These are phyloP conservation scores for Fusarium avenaceum DNA, from an alignment of 2,329 filamentous ascomycete species.

Conservation along the genomic window DNA sequence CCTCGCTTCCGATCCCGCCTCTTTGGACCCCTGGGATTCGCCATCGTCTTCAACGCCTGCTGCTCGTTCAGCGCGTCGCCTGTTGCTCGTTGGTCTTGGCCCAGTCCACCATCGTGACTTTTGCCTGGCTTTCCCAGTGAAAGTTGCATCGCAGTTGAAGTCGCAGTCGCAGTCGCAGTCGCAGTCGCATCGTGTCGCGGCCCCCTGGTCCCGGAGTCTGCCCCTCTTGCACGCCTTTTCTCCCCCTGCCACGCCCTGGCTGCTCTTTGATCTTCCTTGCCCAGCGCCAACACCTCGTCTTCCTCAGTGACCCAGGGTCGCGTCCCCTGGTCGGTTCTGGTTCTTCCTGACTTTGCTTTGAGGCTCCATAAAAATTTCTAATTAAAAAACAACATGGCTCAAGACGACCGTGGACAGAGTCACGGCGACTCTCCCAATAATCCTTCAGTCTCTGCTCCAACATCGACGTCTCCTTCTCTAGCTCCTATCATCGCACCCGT, in stretches of 20 bases:
- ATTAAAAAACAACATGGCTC: constrained; percentile 54
- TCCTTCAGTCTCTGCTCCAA: constrained; percentile 45
- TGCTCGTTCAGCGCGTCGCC: constrained; percentile 27
- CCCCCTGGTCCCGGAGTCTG: constrained; percentile 47
- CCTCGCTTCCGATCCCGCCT: constrained; percentile 40
- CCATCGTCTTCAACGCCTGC: constrained; percentile 17
- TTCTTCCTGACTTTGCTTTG: constrained; percentile 52
- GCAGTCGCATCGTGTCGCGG: constrained; percentile 46
- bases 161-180: constrained; percentile 44
- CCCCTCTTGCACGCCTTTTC: constrained; percentile 43
- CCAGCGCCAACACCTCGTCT: constrained; percentile 44
- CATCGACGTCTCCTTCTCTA: constrained; percentile 46
- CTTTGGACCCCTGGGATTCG: constrained; percentile 33
- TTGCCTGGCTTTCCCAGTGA: constrained; percentile 29
- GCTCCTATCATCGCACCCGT: constrained; percentile 44
- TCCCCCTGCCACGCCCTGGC: constrained; percentile 48
- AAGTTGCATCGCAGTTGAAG: constrained; percentile 43
- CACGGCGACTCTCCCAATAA: constrained; percentile 50
- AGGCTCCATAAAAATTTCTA: constrained; percentile 57
- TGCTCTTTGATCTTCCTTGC: constrained; percentile 48
- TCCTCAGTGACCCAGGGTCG: constrained; percentile 51
- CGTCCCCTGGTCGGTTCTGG: constrained; percentile 48
- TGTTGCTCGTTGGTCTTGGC: constrained; percentile 37
- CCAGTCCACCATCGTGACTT: constrained; percentile 41
- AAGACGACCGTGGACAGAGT: constrained; percentile 51